Evolutionary conservation across 2,329 filamentous ascomycete species (phyloP).

Genomic region (Penicillium sp.): DNA sequence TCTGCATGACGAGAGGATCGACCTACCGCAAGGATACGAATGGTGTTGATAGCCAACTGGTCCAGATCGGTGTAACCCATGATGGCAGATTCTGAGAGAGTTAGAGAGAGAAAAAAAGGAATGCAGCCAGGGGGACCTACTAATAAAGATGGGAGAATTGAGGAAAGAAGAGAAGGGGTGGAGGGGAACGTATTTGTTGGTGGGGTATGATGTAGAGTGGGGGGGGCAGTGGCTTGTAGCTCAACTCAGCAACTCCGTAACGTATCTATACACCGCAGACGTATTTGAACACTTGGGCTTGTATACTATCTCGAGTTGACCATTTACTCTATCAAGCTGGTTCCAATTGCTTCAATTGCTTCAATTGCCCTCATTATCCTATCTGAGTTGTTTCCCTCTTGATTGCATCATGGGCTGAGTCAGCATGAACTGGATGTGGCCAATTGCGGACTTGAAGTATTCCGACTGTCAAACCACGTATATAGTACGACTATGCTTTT

Average conservation of each 20-base stretch:
- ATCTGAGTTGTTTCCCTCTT: background rate
- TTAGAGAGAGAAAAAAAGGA: slow-evolving; percentile 15
- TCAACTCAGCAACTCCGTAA: background rate
- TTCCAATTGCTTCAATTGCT: background rate
- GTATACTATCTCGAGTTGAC: background rate
- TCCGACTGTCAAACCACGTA: background rate
- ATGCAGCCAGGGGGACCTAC: slow-evolving; percentile 12
- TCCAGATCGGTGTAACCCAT: slow-evolving; percentile 92
- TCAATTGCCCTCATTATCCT: background rate
- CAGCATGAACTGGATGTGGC: background rate
- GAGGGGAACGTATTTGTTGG: slow-evolving; percentile 32
- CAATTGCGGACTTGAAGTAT: background rate
- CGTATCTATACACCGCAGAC: background rate
- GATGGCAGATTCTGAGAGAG: slow-evolving; percentile 44
- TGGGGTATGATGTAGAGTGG: slow-evolving; percentile 33
- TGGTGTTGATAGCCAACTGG: slow-evolving; percentile 94
- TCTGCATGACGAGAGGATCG: slow-evolving; percentile 9
- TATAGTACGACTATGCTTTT: background rate
- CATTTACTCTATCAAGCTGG: background rate
- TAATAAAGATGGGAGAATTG: slow-evolving; percentile 18
- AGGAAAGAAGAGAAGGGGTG: slow-evolving; percentile 20
- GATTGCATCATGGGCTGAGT: slow-evolving; percentile 8
- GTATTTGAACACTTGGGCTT: background rate
- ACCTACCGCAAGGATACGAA: slow-evolving; percentile 92
- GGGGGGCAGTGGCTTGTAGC: slow-evolving; percentile 7